These are phyloP conservation scores for Geotrichum reessii DNA, from an alignment of 1,139 yeast genomes.

Conservation along the genomic window DNA sequence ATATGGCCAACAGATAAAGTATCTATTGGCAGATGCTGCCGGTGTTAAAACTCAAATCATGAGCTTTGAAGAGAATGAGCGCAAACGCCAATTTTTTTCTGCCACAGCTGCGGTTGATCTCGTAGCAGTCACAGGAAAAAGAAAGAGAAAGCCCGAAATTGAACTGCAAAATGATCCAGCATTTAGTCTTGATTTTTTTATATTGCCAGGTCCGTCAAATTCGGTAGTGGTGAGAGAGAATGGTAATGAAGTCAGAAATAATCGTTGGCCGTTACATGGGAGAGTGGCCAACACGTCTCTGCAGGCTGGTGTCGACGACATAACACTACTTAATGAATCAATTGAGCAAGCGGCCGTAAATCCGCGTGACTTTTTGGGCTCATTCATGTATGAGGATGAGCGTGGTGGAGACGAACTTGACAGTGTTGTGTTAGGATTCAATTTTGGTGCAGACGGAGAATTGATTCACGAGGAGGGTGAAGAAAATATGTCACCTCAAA, in stretches of 20 bases:
- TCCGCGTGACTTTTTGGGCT: slow-evolving; percentile 3
- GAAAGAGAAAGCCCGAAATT: neutral
- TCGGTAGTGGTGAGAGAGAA: neutral
- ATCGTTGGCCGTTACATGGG: neutral
- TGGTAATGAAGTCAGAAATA: neutral
- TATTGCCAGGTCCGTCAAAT: slow-evolving; percentile 11
- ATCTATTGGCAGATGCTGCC: slow-evolving; percentile 9
- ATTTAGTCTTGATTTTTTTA: slow-evolving; percentile 12
- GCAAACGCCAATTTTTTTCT: neutral
- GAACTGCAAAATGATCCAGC: slow-evolving; percentile 15
- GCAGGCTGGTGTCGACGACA: neutral
- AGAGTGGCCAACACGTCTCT: neutral
- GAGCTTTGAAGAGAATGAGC: neutral
- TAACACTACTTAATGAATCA: slow-evolving; percentile 11
- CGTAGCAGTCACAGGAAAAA: neutral
- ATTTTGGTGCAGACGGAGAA: slow-evolving; percentile 17
- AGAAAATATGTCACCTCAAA: neutral
- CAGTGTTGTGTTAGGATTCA: neutral
- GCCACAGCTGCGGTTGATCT: neutral
- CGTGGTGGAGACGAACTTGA: slow-evolving; percentile 3
- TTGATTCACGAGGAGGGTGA: neutral
- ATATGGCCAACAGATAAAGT: slow-evolving; percentile 14
- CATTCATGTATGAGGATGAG: slow-evolving; percentile 4
- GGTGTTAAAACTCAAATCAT: neutral
- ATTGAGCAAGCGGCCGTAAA: slow-evolving; percentile 1